A percentile compares a stretch with the other conserved stretches of the same genome.
phyloP scores from a whole-genome alignment of 805 yeast genomes.

The Candida pseudofarinosa region DNA sequence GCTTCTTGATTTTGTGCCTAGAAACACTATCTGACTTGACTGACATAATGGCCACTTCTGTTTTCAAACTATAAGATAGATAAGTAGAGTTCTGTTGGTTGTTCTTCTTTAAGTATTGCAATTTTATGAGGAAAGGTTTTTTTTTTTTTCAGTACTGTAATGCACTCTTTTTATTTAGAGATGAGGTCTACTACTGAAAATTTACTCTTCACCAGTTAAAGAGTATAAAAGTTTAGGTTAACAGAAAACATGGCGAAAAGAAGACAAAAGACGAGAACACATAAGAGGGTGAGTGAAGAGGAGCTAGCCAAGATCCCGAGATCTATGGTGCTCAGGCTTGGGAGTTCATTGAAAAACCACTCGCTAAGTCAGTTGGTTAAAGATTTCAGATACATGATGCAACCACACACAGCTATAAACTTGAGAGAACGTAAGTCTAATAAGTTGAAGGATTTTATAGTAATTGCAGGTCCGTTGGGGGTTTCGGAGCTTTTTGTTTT shows the following conservation, averaged over 20 bases:
- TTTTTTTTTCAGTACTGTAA: neutral
- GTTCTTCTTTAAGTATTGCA: no score
- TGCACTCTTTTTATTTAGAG: neutral
- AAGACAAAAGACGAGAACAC: constrained; percentile 80
- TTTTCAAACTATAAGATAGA: neutral
- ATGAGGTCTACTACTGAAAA: neutral
- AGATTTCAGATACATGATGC: constrained; percentile 88
- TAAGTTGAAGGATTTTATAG: constrained; percentile 86
- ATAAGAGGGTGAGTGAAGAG: constrained; percentile 59
- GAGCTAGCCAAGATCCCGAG: constrained; percentile 74
- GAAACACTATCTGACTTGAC: constrained; percentile 4
- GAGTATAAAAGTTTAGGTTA: neutral
- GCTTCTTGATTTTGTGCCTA: constrained; percentile 13
- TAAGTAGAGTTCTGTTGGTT: neutral
- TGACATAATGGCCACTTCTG: no score
- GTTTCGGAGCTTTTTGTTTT: constrained; percentile 86
- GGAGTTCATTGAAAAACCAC: constrained; percentile 71
- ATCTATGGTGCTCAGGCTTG: constrained; percentile 91
- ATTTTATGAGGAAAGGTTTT: neutral
- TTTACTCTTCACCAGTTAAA: neutral
- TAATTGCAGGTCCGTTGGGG: constrained; percentile 97
- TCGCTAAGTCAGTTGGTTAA: constrained; percentile 78
- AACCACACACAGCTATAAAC: constrained; percentile 92
- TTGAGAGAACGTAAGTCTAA: constrained; percentile 83
- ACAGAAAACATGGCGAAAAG: constrained; percentile 33